Base-by-base conservation (phyloP, 768 basidiomycete genomes). In the Pulveroboletus sp. region DNA sequence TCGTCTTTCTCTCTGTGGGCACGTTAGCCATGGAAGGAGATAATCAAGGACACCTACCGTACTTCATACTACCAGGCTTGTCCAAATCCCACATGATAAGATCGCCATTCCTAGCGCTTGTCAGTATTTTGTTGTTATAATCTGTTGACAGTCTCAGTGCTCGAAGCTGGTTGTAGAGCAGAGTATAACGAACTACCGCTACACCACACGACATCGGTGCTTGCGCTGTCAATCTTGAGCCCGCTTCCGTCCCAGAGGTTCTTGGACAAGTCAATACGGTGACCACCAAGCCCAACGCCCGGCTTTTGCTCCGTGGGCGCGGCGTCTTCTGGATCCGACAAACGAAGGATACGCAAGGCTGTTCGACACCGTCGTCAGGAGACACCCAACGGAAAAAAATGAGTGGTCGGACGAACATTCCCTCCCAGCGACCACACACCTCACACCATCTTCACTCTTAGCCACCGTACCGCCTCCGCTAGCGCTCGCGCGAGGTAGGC, bases 51-150 rank as follows among this genome's bases (percentile, higher is more conserved):
- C 45, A 64, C 77, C 43, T 58, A 90, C 88, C 87, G 57, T 80
- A 86, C 69, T 89, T 90, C 37, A 79, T 77, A 3, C 72, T 61
- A 4, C 85, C 83, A 18, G 75, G 66, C 63, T 82, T 86, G 57
- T 83, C 79, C 27, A 89, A 56, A 62, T 90, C 87, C 89, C 89
- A 91, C 74, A 89, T 79, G 28, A 89, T 85, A 33, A 91, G 76
- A 46, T 90, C 89, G 1, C 89, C 89, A 55, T 89, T 90, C 14
- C 84, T 72, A 2, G 86, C 86, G 59, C 87, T 88, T 3, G 89
- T 90, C 18, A 91, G 65, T 43, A 90, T 79, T 69, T 90, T 91
- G 65, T 83, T 81, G 63, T 72, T 81, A 68, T 81, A 88, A 10
- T 66, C 88, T 90, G 54, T 35, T 17, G 53, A 43, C 0, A n/a